A percentile compares a stretch with the other conserved stretches of the same genome.
Evolutionary conservation across 371 early-diverging fungal species (phyloP).

Genomic region (Apophysomyces elegans): DNA sequence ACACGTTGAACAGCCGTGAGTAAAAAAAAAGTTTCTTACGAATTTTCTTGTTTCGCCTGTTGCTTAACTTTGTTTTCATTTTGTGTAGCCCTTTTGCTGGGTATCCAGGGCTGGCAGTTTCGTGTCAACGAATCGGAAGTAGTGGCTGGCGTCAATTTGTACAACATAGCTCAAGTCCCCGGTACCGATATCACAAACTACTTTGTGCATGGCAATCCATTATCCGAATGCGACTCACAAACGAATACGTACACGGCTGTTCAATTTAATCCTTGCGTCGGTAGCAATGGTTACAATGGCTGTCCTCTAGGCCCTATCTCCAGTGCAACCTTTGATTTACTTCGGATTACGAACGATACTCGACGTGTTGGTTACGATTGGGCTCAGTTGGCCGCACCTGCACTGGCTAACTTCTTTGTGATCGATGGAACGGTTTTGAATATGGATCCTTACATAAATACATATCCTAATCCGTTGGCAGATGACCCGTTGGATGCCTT

Average conservation of each 20-base stretch:
- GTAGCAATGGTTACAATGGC: slow-evolving; percentile 45
- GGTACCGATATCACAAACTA: slow-evolving; percentile 62
- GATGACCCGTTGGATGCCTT: slow-evolving; percentile 60
- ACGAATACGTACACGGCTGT: slow-evolving; percentile 43
- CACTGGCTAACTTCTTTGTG: slow-evolving; percentile 56
- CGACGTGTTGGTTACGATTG: slow-evolving; percentile 68
- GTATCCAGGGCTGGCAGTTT: slow-evolving; percentile 42
- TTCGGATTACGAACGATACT: slow-evolving; percentile 32
- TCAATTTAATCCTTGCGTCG: slow-evolving; percentile 41
- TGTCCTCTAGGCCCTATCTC: slow-evolving; percentile 27
- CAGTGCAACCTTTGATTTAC: slow-evolving; percentile 16
- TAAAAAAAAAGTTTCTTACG: background rate
- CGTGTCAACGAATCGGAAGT: slow-evolving; percentile 36
- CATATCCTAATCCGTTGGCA: slow-evolving; percentile 30
- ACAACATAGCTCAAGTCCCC: slow-evolving; percentile 27
- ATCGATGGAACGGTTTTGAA: slow-evolving; percentile 74
- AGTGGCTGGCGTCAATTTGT: slow-evolving; percentile 24
- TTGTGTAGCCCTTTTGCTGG: slow-evolving; percentile 28
- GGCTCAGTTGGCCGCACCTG: slow-evolving; percentile 48
- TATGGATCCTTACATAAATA: slow-evolving; percentile 58
- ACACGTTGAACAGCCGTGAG: slow-evolving; percentile 35
- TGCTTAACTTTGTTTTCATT: slow-evolving; percentile 11
- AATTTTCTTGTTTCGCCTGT: background rate
- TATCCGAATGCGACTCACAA: slow-evolving; percentile 28
- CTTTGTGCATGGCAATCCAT: slow-evolving; percentile 32